These are phyloP conservation scores for Terana coerulea DNA, from an alignment of 768 basidiomycete genomes.

Conservation along the genomic window DNA sequence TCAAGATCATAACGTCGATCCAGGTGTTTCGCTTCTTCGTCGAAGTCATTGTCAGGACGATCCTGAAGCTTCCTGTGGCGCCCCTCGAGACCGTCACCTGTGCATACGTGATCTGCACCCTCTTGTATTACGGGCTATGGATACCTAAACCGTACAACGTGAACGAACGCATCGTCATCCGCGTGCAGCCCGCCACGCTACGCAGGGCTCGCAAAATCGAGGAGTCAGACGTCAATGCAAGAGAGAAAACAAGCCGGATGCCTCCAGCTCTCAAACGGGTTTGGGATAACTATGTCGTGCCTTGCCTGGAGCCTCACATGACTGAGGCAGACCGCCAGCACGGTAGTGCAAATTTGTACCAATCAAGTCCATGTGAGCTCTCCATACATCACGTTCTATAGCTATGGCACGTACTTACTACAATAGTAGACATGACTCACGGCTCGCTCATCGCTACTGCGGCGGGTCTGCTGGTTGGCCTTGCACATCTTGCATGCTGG, in stretches of 20 bases:
- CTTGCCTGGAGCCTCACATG: conserved; percentile 9
- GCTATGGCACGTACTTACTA: no score
- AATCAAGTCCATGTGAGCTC: conserved; percentile 15
- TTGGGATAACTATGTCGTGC: conserved; percentile 2
- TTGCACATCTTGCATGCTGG: conserved; percentile 17
- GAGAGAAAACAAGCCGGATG: background rate
- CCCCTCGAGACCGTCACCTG: conserved; percentile 15
- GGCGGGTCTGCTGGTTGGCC: conserved; percentile 10
- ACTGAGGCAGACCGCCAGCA: conserved; percentile 9
- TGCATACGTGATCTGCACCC: conserved; percentile 16
- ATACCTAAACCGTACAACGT: conserved; percentile 15
- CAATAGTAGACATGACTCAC: conserved; percentile 12
- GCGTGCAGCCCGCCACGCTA: conserved; percentile 2
- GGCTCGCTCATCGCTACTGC: conserved; percentile 13
- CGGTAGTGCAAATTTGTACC: conserved; percentile 12
- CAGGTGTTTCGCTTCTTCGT: conserved; percentile 14
- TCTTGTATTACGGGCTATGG: conserved; percentile 15
- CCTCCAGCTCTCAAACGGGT: background rate
- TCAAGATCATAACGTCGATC: conserved; percentile 15
- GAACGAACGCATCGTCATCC: conserved; percentile 12
- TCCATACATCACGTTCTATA: background rate
- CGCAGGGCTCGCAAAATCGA: no score
- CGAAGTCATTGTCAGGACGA: conserved; percentile 5
- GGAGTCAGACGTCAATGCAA: no score
- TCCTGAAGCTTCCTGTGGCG: conserved; percentile 7